Evolutionary conservation across 2,329 filamentous ascomycete genomes (phyloP).

Genomic region (Aspergillus sp.): DNA sequence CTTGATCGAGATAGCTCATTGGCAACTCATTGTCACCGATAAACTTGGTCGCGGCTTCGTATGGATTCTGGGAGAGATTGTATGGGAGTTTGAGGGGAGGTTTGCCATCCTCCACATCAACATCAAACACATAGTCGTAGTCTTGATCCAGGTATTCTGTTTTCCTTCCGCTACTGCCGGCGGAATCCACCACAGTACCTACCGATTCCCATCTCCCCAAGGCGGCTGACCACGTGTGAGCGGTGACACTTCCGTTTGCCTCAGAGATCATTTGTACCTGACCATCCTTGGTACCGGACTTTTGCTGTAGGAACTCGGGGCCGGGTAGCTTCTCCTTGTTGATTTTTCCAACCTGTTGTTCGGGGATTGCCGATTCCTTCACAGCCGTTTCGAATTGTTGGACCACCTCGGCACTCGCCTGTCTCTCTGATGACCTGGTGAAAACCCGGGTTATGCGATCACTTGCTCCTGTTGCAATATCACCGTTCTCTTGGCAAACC

Average conservation of each 20-base stretch:
- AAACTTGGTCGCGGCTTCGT: conserved; percentile 87
- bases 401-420: conserved; percentile 68
- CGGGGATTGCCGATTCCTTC: conserved; percentile 79
- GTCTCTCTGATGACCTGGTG: conserved; percentile 67
- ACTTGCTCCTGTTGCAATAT: conserved; percentile 91
- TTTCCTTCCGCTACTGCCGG: conserved; percentile 78
- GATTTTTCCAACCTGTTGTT: conserved; percentile 77
- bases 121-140: conserved; percentile 95
- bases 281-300: conserved; percentile 90
- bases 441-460: conserved; percentile 85
- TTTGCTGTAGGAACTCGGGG: conserved; percentile 77
- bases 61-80: conserved; percentile 89
- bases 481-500: conserved; percentile 76
- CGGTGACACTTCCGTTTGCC: conserved; percentile 75
- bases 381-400: conserved; percentile 79
- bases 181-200: conserved; percentile 90
- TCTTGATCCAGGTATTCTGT: conserved; percentile 77
- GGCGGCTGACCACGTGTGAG: conserved; percentile 79
- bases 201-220: conserved; percentile 79
- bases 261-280: conserved; percentile 92
- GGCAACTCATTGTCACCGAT: conserved; percentile 86
- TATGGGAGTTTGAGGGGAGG: conserved; percentile 91
- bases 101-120: conserved; percentile 92
- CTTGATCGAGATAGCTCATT: conserved; percentile 82
- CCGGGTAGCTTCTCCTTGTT: conserved; percentile 92